phyloP scores from a whole-genome alignment of 139 green algal genomes.

The Microglena sp. region DNA sequence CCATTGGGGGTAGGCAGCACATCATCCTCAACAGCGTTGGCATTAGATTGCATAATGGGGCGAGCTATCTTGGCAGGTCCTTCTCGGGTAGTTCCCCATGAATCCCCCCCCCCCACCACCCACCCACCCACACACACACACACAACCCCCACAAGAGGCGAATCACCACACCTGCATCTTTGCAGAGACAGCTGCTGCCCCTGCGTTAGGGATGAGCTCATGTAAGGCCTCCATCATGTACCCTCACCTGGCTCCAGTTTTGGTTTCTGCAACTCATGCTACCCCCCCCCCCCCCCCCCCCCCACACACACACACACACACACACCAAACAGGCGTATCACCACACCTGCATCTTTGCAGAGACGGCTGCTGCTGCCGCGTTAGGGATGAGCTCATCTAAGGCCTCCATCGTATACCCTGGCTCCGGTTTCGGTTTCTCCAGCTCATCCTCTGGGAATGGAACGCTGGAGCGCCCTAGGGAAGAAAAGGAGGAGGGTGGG shows the following conservation, averaged over 20 bases:
- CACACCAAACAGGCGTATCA: no score
- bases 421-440: slow-evolving; percentile 5
- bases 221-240: not conserved
- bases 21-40: not conserved
- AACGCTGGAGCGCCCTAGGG: no score
- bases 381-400: slow-evolving; percentile 18
- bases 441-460: no score
- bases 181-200: no score
- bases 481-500: no score
- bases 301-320: no score
- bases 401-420: slow-evolving; percentile 27
- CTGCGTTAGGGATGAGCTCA: not conserved
- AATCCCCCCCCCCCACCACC: no score
- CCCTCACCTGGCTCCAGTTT: not conserved
- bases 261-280: not conserved
- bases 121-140: no score
- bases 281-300: not conserved
- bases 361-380: not conserved
- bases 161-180: no score
- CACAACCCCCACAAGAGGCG: no score
- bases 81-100: slow-evolving; percentile 26
- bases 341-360: not conserved
- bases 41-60: not conserved
- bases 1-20: not conserved
- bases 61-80: slow-evolving; percentile 24